Percentiles rank a stretch among this genome's conserved stretches.
These are phyloP conservation scores for Botryotinia convoluta DNA, from an alignment of 2,329 filamentous ascomycete genomes.

Conservation along the genomic window DNA sequence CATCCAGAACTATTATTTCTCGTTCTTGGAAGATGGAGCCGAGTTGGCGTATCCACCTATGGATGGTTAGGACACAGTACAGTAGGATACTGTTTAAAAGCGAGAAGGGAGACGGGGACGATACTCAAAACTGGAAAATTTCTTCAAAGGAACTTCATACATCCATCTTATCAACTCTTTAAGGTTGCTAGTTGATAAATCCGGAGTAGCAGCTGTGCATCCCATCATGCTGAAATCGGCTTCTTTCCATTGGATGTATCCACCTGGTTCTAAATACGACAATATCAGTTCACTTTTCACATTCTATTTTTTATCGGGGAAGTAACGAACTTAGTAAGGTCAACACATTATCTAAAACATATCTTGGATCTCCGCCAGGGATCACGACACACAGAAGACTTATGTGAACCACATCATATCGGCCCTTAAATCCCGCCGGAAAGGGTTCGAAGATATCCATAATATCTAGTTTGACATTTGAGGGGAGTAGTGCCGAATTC, in stretches of 20 bases:
- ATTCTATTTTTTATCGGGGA: no score
- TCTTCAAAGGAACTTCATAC: neutral
- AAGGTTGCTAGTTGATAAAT: neutral
- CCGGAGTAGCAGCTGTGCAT: neutral
- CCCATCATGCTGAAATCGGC: neutral
- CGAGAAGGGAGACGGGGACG: neutral
- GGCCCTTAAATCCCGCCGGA: neutral
- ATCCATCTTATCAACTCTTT: neutral
- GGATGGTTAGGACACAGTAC: neutral
- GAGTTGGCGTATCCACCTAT: constrained; percentile 15
- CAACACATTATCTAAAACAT: constrained; percentile 8
- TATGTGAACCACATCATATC: constrained; percentile 16
- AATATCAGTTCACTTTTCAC: neutral
- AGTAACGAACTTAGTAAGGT: constrained; percentile 2
- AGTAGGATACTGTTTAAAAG: neutral
- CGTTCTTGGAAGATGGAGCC: constrained; percentile 6
- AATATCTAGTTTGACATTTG: constrained; percentile 9
- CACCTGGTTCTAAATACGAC: constrained; percentile 8
- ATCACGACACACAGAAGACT: constrained; percentile 12
- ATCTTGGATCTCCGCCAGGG: neutral
- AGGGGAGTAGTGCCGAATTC: neutral
- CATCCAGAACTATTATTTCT: neutral
- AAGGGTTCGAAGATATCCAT: constrained; percentile 2
- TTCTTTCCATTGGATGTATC: constrained; percentile 19
- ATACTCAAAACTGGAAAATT: constrained; percentile 7